These are phyloP conservation scores for Sindora glabra DNA, from an alignment of 306 rosid genomes.

Conservation along the genomic window DNA sequence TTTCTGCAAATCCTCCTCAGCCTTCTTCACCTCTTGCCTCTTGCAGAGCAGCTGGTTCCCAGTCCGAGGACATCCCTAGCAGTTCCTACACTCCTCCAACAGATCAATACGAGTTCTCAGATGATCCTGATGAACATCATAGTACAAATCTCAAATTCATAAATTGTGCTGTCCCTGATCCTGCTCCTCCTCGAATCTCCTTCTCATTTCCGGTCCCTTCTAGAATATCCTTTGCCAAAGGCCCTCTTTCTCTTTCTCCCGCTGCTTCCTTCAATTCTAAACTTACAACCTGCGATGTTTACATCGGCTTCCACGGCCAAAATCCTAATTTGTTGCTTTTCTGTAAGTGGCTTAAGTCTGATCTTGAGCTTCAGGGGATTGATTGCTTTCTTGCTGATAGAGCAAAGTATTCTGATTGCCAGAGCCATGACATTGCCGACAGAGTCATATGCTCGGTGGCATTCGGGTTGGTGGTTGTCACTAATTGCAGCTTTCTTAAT, in stretches of 20 bases:
- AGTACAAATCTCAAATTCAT: constrained; percentile 40
- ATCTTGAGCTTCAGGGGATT: constrained; percentile 88
- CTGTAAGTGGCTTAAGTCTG: constrained; percentile 79
- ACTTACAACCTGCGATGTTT: constrained; percentile 72
- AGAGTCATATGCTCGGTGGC: constrained; percentile 70
- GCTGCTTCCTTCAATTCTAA: constrained; percentile 58
- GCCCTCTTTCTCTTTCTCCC: constrained; percentile 47
- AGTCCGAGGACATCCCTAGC: constrained; percentile 71
- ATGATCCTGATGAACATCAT: constrained; percentile 45
- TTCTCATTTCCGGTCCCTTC: constrained; percentile 73
- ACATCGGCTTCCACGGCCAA: constrained; percentile 78
- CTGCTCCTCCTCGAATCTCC: constrained; percentile 60
- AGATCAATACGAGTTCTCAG: constrained; percentile 70
- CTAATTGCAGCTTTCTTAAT: constrained; percentile 51
- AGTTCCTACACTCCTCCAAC: constrained; percentile 89
- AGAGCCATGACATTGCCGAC: constrained; percentile 82
- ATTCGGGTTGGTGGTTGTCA: constrained; percentile 63
- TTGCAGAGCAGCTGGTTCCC: constrained; percentile 7
- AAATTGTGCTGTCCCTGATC: constrained; percentile 35
- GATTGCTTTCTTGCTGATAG: constrained; percentile 83
- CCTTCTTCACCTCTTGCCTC: constrained; percentile 24
- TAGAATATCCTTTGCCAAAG: constrained; percentile 62
- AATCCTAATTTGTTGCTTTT: constrained; percentile 52
- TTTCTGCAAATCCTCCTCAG: constrained; percentile 1
- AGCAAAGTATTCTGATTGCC: constrained; percentile 59